Conservation (phyloP, 208 protist species). For the Crithidia sp. region DNA sequence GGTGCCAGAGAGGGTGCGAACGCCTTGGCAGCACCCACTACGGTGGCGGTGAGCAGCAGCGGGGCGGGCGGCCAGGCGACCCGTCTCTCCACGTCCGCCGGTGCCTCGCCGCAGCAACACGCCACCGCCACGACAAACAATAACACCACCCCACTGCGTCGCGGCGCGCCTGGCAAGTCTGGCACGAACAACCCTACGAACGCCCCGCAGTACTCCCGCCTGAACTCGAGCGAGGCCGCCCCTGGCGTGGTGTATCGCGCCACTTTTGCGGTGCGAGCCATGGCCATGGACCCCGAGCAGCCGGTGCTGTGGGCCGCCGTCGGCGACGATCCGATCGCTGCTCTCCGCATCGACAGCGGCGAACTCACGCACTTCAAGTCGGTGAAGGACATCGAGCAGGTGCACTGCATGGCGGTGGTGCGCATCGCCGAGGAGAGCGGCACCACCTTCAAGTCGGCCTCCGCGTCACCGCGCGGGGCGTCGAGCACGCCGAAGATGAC, state of each 20-base stretch:
- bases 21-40: background rate
- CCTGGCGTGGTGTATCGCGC: constrained; percentile 63
- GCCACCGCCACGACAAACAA: too few species aligned
- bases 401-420: constrained; percentile 86
- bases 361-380: constrained; percentile 56
- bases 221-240: constrained; percentile 30
- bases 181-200: background rate
- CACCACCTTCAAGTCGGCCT: constrained; percentile 70
- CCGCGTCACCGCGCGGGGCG: constrained; percentile 1
- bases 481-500: constrained; percentile 13
- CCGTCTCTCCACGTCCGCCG: background rate
- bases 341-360: constrained; percentile 63
- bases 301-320: constrained; percentile 68
- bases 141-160: constrained; percentile 6
- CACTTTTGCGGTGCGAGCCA: constrained; percentile 58
- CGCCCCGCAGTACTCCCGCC: constrained; percentile 29
- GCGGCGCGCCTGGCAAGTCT: constrained; percentile 6
- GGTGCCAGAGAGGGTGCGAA: background rate
- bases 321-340: constrained; percentile 75
- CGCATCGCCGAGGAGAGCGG: constrained; percentile 54
- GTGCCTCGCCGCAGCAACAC: constrained; percentile 1
- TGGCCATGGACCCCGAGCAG: constrained; percentile 73
- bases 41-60: background rate
- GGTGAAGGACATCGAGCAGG: constrained; percentile 71
- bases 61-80: background rate